These are phyloP conservation scores for Solanum gracilifrons DNA, from an alignment of 257 asterid genomes.

Conservation along the genomic window DNA sequence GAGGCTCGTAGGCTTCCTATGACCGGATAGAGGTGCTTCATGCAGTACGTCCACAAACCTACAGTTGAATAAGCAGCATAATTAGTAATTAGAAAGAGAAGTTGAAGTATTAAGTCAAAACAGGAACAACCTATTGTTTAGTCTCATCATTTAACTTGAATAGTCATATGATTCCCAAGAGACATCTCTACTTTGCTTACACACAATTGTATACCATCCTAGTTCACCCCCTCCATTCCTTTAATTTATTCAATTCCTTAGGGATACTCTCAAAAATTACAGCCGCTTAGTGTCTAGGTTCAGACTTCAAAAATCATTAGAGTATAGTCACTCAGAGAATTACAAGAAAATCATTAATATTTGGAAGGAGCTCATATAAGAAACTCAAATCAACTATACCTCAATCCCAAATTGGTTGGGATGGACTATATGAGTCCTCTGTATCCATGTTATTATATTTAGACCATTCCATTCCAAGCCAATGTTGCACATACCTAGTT, in stretches of 20 bases:
- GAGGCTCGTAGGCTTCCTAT: slow-evolving; percentile 70
- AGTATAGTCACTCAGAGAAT: not conserved
- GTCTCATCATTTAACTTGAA: not conserved
- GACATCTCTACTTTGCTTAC: not conserved
- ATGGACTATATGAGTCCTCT: not conserved
- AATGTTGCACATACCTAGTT: not conserved
- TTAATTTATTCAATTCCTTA: not conserved
- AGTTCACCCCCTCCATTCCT: not conserved
- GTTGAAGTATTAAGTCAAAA: not conserved
- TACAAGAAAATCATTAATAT: not conserved
- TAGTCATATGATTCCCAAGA: not conserved
- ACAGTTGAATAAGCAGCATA: slow-evolving; percentile 11
- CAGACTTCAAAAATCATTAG: not conserved
- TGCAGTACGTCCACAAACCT: slow-evolving; percentile 91
- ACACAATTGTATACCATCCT: not conserved
- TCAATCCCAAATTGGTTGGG: not conserved
- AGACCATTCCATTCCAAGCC: not conserved
- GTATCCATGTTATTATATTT: not conserved
- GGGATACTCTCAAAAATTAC: not conserved
- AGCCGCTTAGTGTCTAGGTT: not conserved
- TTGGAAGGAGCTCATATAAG: not conserved
- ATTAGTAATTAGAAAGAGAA: not conserved
- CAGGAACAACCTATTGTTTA: not conserved
- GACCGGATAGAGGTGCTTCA: slow-evolving; percentile 94
- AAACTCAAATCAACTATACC: not conserved